Conservation (phyloP, 768 basidiomycete genomes). For the Paxillus rubicundulus region DNA sequence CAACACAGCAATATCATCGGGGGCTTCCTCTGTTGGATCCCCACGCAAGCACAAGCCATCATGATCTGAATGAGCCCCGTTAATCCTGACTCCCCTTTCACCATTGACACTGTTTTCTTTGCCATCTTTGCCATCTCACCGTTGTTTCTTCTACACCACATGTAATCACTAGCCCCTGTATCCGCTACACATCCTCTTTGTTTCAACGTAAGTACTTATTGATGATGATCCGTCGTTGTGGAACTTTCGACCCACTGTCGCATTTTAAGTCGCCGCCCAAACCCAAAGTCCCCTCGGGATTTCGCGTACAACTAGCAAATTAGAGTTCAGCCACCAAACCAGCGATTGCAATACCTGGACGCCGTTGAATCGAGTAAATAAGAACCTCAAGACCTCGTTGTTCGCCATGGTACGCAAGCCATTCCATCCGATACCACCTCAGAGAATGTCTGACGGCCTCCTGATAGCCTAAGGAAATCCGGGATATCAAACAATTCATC, state of each 20-base stretch:
- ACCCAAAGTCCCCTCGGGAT: conserved; percentile 11
- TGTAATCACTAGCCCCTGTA: conserved; percentile 22
- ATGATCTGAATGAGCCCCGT: conserved; percentile 2
- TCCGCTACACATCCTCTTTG: conserved; percentile 8
- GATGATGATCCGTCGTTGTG: too few relatives aligned
- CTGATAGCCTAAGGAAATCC: conserved; percentile 90
- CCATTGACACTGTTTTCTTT: neutral
- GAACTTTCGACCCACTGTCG: too few relatives aligned
- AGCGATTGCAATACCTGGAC: neutral
- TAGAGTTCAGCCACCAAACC: conserved; percentile 34
- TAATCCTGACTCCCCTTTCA: neutral
- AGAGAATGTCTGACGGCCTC: conserved; percentile 2
- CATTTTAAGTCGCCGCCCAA: too few relatives aligned
- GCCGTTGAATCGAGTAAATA: neutral
- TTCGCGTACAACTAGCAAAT: conserved; percentile 27
- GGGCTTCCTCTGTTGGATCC: conserved; percentile 27
- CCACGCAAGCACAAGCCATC: conserved; percentile 28
- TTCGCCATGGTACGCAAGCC: conserved; percentile 27
- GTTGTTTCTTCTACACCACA: conserved; percentile 1
- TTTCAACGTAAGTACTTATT: neutral
- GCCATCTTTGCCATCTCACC: neutral
- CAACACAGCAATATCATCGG: conserved; percentile 6
- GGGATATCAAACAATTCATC: conserved; percentile 98
- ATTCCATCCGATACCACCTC: neutral
- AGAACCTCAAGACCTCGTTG: conserved; percentile 11